Conservation (phyloP, 208 protist genomes). For the Acanthamoeba lenticulata region DNA sequence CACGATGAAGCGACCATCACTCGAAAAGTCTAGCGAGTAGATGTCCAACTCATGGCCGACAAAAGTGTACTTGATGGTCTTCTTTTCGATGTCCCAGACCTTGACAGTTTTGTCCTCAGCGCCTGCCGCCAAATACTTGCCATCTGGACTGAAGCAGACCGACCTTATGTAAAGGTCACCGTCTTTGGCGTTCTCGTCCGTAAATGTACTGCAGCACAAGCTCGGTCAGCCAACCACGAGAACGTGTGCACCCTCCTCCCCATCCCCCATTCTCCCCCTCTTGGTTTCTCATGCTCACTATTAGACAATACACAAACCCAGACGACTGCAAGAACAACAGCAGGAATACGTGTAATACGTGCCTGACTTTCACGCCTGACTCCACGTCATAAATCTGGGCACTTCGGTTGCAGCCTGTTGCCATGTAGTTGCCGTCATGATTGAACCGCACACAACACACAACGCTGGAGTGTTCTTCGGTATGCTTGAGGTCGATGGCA, state of each 20-base stretch:
- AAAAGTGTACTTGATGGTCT: slow-evolving; percentile 76
- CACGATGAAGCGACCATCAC: slow-evolving; percentile 82
- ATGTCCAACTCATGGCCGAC: slow-evolving; percentile 86
- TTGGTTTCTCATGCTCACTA: no score
- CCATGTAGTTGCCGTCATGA: slow-evolving; percentile 74
- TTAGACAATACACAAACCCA: not conserved
- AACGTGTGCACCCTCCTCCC: no score
- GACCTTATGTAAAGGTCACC: slow-evolving; percentile 87
- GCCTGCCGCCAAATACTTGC: slow-evolving; percentile 90
- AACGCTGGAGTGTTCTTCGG: slow-evolving; percentile 77
- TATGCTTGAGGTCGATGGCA: slow-evolving; percentile 78
- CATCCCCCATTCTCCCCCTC: no score
- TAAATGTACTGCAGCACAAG: slow-evolving; percentile 67
- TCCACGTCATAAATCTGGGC: slow-evolving; percentile 83
- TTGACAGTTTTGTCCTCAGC: slow-evolving; percentile 91
- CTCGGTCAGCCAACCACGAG: not conserved
- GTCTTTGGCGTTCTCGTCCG: slow-evolving; percentile 73
- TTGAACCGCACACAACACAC: slow-evolving; percentile 83
- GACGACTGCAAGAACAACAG: not conserved
- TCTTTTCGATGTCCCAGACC: slow-evolving; percentile 82
- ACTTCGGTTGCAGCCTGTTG: slow-evolving; percentile 81
- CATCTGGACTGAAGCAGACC: slow-evolving; percentile 87
- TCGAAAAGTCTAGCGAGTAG: slow-evolving; percentile 86
- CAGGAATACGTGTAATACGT: not conserved
- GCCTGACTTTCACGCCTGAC: slow-evolving; percentile 80